Evolutionary conservation across 192 early-diverging fungal species (phyloP), one percentile per base, ranked within the genome.

Genomic region (Radiomyces spectabilis): DNA sequence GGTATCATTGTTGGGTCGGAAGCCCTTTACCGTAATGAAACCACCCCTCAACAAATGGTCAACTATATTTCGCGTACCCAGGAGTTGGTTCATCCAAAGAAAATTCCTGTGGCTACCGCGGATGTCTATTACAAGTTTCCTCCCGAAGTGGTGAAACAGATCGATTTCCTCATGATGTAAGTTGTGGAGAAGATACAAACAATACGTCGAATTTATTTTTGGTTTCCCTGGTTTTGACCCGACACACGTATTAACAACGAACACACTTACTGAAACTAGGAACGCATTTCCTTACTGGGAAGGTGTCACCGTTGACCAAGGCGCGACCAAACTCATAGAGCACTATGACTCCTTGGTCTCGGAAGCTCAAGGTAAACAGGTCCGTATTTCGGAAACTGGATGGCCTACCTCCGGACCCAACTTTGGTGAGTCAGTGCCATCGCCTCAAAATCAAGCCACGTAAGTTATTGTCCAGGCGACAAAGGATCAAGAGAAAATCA

Each of bases 81-180:
- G 54, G 45, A 62, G 0, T 54, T 63, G 19, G 47, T 78, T 51
- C 26, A 47, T 40, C 59, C 69, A 39, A 26, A 55, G 8, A 71
- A 70, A 5, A 62, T 75, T 24, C 52, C 54, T 13, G 73, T 83
- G 15, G 79, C 76, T 27, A 70, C 68, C 1, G 73, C 79, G 2
- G 81, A 83, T 57, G 80, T 79, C 21, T 80, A 80, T 50, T 75
- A 76, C 55, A 63, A 71, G 42, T 63, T 67, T 5, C 24, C 41
- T 4, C 46, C 59, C 27, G 34, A 44, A 13, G 59, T 83, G 0
- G 46, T 79, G 13, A 58, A 71, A 12, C 69, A 68, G 6, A 71
- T 81, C 10, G 81, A 83, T 56, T 83, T 74, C 48, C 57, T 80
- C 22, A 75, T 75, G 59, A 74, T 83, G 71, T 75, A 83, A 53